Evolutionary conservation across 2,329 filamentous ascomycete species (phyloP).

Genomic region (Botrytis hyacinthi): DNA sequence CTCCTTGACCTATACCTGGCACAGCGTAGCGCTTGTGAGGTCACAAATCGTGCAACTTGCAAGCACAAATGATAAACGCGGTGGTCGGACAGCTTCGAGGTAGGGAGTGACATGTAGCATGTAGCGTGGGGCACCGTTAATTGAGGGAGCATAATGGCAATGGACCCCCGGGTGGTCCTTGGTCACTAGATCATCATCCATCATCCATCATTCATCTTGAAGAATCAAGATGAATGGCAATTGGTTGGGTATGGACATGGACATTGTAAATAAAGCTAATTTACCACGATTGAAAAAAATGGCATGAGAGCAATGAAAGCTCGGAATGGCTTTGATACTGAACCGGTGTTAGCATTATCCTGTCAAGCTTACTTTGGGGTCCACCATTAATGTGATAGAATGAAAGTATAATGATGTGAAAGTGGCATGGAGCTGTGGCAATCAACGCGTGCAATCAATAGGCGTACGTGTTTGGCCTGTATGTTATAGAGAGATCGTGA

Average conservation of each 20-base stretch:
- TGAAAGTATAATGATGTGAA: slow-evolving; percentile 6
- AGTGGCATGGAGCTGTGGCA: slow-evolving; percentile 9
- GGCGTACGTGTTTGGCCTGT: not conserved
- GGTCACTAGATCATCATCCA: not conserved
- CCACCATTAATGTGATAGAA: not conserved
- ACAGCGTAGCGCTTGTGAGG: slow-evolving; percentile 14
- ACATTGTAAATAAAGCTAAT: slow-evolving; percentile 12
- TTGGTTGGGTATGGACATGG: slow-evolving; percentile 11
- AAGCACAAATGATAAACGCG: slow-evolving; percentile 16
- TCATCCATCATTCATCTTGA: not conserved
- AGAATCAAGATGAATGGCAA: slow-evolving; percentile 1
- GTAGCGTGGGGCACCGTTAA: slow-evolving; percentile 16
- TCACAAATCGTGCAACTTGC: slow-evolving; percentile 2
- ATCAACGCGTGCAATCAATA: not conserved
- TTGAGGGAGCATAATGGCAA: slow-evolving; percentile 13
- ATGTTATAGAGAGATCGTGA: not conserved
- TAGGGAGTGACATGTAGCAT: slow-evolving; percentile 2
- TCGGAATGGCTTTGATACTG: not conserved
- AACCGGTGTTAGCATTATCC: slow-evolving; percentile 10
- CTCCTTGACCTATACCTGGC: not conserved
- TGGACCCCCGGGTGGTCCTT: slow-evolving; percentile 12
- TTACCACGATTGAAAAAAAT: slow-evolving; percentile 13
- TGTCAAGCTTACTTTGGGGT: not conserved
- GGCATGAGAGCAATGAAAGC: slow-evolving; percentile 3
- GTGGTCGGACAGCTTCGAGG: not conserved